These are phyloP conservation scores for Geosmithia putterillii DNA, from an alignment of 2,329 filamentous ascomycete genomes.

Conservation along the genomic window DNA sequence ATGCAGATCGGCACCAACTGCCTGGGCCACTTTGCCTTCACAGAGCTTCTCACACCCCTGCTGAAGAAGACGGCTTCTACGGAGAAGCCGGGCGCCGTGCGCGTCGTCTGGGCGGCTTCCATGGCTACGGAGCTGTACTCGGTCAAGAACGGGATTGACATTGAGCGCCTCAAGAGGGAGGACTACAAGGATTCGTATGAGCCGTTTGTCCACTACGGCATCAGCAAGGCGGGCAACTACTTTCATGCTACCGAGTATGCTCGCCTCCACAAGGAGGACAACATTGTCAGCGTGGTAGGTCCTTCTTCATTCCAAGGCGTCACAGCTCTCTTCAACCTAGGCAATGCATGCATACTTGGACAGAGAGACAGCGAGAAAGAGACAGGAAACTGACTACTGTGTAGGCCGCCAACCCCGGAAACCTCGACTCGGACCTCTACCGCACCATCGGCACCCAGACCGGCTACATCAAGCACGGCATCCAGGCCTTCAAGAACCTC, in stretches of 20 bases:
- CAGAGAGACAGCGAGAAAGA: background rate
- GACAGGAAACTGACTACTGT: background rate
- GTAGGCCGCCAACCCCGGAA: constrained; percentile 16
- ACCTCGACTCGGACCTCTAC: constrained; percentile 18
- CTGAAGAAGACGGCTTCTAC: constrained; percentile 15
- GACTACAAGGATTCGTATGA: constrained; percentile 3
- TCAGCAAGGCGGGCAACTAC: constrained; percentile 12
- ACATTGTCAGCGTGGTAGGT: constrained; percentile 12
- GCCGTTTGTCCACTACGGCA: constrained; percentile 9
- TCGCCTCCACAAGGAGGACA: constrained; percentile 15
- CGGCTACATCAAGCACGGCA: constrained; percentile 3
- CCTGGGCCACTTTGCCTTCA: constrained; percentile 24
- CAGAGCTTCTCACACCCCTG: constrained; percentile 18
- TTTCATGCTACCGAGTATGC: constrained; percentile 12
- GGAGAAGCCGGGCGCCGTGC: constrained; percentile 12
- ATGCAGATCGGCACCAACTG: constrained; percentile 26
- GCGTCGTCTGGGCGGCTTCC: constrained; percentile 16
- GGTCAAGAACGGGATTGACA: constrained; percentile 7
- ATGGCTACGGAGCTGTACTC: constrained; percentile 8
- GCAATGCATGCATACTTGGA: background rate
- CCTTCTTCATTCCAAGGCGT: background rate
- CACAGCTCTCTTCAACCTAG: no score
- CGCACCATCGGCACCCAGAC: constrained; percentile 8
- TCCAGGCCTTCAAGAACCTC: constrained; percentile 4
- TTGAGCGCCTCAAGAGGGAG: constrained; percentile 5